These are phyloP conservation scores for Carex pumila DNA, from an alignment of 176 grass and related monocot species.

Conservation along the genomic window DNA sequence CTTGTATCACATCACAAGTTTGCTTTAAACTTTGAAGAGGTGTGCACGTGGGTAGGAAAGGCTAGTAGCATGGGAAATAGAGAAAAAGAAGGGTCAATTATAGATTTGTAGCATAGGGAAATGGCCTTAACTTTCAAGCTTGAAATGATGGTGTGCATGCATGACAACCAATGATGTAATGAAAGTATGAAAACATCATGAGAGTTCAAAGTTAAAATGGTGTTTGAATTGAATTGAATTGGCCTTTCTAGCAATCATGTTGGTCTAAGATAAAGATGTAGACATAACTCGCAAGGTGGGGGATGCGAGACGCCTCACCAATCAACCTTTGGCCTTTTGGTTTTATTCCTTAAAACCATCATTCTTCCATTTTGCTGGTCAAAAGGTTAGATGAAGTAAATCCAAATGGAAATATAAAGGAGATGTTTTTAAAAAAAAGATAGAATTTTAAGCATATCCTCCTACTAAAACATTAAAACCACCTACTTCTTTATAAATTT, in stretches of 20 bases:
- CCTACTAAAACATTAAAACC: too few species aligned
- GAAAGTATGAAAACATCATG: background rate
- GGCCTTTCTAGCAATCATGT: constrained; percentile 5
- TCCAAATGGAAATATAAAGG: constrained; percentile 3
- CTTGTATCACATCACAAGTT: background rate
- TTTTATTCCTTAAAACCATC: constrained; percentile 22
- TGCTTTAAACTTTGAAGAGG: background rate
- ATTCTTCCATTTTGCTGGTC: constrained; percentile 5
- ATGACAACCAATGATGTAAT: background rate
- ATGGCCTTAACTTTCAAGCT: background rate
- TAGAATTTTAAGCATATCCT: too few species aligned
- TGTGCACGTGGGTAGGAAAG: background rate
- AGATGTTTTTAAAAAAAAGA: too few species aligned
- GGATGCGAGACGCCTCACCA: background rate
- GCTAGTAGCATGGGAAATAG: background rate
- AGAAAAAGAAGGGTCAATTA: constrained; percentile 5
- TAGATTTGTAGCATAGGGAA: background rate
- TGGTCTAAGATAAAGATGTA: background rate
- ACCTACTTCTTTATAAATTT: too few species aligned
- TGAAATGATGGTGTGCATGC: background rate
- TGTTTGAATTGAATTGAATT: background rate
- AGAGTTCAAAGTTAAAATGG: background rate
- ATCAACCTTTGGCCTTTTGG: background rate
- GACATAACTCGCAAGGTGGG: background rate
- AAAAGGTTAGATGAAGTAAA: background rate